These are phyloP conservation scores for Aureobasidium sp. DNA, from an alignment of 2,329 filamentous ascomycete species.

Conservation along the genomic window DNA sequence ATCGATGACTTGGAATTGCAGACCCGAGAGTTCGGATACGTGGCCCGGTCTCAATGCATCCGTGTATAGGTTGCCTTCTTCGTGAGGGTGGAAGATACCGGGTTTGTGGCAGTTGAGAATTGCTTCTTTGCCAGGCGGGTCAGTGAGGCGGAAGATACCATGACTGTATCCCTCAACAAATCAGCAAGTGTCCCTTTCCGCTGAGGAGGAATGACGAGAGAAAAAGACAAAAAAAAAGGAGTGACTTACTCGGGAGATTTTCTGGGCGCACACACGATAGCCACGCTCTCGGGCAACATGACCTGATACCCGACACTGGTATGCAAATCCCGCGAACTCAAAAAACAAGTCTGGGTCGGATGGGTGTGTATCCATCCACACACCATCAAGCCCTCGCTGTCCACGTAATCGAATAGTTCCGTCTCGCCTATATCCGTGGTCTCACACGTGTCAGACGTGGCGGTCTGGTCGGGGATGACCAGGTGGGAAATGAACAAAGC, in stretches of 20 bases:
- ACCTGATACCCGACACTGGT: conserved; percentile 92
- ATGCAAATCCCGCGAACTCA: conserved; percentile 89
- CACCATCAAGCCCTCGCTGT: conserved; percentile 73
- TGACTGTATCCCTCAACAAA: conserved; percentile 51
- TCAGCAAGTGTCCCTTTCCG: not conserved
- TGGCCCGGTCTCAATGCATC: conserved; percentile 56
- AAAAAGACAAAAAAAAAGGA: not conserved
- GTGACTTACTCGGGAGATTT: conserved; percentile 63
- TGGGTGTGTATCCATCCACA: conserved; percentile 98
- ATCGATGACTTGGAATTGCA: conserved; percentile 60
- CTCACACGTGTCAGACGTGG: conserved; percentile 89
- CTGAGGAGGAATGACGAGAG: not conserved
- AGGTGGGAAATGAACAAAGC: conserved; percentile 85
- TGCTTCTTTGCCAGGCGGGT: conserved; percentile 83
- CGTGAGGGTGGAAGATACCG: conserved; percentile 77
- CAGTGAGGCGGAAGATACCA: conserved; percentile 87
- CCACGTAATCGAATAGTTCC: conserved; percentile 81
- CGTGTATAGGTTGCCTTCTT: conserved; percentile 67
- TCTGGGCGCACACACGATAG: conserved; percentile 88
- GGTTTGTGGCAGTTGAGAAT: conserved; percentile 71
- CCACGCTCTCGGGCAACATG: conserved; percentile 93
- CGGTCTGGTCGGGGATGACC: conserved; percentile 83
- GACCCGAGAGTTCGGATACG: conserved; percentile 50
- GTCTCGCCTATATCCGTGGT: conserved; percentile 69
- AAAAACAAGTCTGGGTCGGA: conserved; percentile 93